Evolutionary conservation across 192 early-diverging fungal species (phyloP), one percentile per base, ranked within the genome.

Genomic region (Backusella morwellensis): DNA sequence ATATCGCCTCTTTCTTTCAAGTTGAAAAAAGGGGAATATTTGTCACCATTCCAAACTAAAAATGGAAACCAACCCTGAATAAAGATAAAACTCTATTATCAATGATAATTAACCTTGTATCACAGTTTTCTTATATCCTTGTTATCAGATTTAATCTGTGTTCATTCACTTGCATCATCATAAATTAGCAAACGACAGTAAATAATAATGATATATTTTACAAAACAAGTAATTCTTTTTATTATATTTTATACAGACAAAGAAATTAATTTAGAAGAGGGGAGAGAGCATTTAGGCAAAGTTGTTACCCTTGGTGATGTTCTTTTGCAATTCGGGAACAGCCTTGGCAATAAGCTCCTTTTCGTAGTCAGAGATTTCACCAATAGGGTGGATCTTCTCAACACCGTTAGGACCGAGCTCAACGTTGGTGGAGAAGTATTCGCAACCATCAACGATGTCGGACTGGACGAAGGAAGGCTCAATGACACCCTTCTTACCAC

Each of bases 401-500:
- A 97, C 93, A 79, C 97, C 97, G 12, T 96, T 80, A 75, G 89
- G 83, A 73, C 93, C 94, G 72, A 95, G 89, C 80, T 93, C 91
- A 75, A 95, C 83, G 78, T 92, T 90, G 71, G 90, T 86, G 66
- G 94, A 92, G 88, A 95, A 95, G 86, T 89, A 95, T 66, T 92
- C 88, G 32, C 93, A 78, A 78, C 87, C 87, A 66, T 87, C 81
- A 3, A 79, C 21, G 19, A 83, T 82, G 36, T 82, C 83, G 63
- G 94, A 84, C 83, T 93, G 82, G 82, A 99, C 93, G 83, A 92
- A 99, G 12, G 97, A 89, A 80, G 94, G 94, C 88, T 98, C 97
- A 71, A 96, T 84, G 72, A 98, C 87, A 66, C 92, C 92, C 88
- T 94, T 91, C 90, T 92, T 88, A 75, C 92, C 93, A 72, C 86